Evolutionary conservation across 257 asterid genomes (phyloP), one percentile per base, ranked within the genome.

Genomic region (Nicotiana knightiana): DNA sequence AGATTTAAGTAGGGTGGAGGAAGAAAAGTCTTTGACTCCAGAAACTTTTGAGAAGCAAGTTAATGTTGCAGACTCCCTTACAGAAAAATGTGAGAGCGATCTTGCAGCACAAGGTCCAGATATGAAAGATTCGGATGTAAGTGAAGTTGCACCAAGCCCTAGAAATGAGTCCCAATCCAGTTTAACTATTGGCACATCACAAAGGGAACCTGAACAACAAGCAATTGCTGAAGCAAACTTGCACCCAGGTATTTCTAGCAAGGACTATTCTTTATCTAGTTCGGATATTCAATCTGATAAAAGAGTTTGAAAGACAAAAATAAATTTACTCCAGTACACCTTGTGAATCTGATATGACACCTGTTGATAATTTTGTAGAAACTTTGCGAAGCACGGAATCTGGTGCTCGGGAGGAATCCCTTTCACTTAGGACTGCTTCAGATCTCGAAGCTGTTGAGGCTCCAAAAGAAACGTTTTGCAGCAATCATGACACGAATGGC

Each of bases 301-400:
- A 21, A 35, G 79, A 71, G 79, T 48, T 71, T 48, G 61, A 46
- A 48, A 71, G 9, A 13, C 61, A 71, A 21, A 46, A 46, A 39
- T 24, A 71, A 71, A 71, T 24, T 12, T 46, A 0, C 24, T 71
- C 61, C 4, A 12, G 10, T 28, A 21, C 37, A 24, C 70, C 77
- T 75, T 75, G 81, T 82, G 80, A 76, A 82, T 39, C 62, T 82
- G 85, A 82, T 53, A 82, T 32, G 75, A 30, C 33, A 6, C 35
- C 64, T 82, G 67, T 54, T 65, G 51, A 43, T 43, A 33, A 71
- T 70, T 75, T 37, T 35, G 77, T 65, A 70, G 81, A 30, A 28
- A 75, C 35, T 65, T 39, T 26, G 21, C 48, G 57, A n/a, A 71
- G 61, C 79, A 71, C 79, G 28, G 79, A 46, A 48, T 71, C 79